These are phyloP conservation scores for Saururus chinensis DNA, from an alignment of 164 flowering plant genomes.

Conservation along the genomic window DNA sequence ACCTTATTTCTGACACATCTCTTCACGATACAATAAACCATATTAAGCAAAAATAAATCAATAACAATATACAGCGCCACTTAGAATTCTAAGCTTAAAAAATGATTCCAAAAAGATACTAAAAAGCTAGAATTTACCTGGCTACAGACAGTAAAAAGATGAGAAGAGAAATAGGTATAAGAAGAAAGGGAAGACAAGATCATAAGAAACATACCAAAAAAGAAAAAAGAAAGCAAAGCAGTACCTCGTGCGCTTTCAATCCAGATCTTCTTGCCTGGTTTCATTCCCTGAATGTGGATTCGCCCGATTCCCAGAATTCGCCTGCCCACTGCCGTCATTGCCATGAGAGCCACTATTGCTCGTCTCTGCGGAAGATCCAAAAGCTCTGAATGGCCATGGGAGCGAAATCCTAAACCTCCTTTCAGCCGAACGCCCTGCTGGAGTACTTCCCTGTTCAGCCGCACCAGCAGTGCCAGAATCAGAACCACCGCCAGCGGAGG, in stretches of 20 bases:
- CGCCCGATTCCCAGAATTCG: constrained; percentile 6
- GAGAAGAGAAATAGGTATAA: too few relatives aligned
- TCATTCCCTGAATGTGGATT: constrained; percentile 23
- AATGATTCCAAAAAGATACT: too few relatives aligned
- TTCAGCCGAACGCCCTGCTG: constrained; percentile 18
- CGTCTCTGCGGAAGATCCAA: constrained; percentile 32
- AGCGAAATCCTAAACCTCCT: constrained; percentile 52
- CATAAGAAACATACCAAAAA: too few relatives aligned
- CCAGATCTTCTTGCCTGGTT: constrained; percentile 44
- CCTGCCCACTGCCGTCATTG: constrained; percentile 5
- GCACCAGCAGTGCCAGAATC: constrained; percentile 9
- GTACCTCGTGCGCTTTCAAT: constrained; percentile 12
- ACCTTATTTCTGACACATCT: too few relatives aligned
- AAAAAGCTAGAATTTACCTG: too few relatives aligned
- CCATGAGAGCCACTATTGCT: constrained; percentile 20
- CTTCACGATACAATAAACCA: too few relatives aligned
- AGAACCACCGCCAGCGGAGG: neutral
- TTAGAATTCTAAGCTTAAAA: too few relatives aligned
- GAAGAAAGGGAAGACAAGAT: too few relatives aligned
- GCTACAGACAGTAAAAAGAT: too few relatives aligned
- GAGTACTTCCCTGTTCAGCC: constrained; percentile 2
- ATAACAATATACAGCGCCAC: too few relatives aligned
- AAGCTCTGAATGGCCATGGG: constrained; percentile 44
- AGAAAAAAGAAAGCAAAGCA: neutral
- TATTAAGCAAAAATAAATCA: too few relatives aligned